These are phyloP conservation scores for Amylostereum areolatum DNA, from an alignment of 1,284 basidiomycete species.

Conservation along the genomic window DNA sequence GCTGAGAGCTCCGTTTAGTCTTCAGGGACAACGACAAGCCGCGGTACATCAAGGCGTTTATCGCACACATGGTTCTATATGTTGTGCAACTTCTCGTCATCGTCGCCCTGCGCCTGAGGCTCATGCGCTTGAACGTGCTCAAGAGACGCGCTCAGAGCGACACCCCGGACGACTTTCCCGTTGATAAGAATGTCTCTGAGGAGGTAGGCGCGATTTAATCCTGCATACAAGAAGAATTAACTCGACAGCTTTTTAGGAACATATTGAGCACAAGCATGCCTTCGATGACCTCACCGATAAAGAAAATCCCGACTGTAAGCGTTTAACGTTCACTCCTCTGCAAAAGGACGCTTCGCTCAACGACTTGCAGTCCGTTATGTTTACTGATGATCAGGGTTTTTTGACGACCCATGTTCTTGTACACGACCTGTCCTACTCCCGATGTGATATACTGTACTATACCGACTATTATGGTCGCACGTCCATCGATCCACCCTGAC, in stretches of 20 bases:
- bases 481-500: no score
- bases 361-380: no score
- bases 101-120: constrained; percentile 33
- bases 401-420: no score
- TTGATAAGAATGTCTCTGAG: constrained; percentile 18
- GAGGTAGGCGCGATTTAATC: constrained; percentile 13
- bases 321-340: no score
- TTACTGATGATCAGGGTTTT: no score
- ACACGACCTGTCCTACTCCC: no score
- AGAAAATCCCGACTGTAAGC: constrained; percentile 44
- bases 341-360: no score
- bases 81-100: constrained; percentile 39
- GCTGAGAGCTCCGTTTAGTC: constrained; percentile 19
- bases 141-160: constrained; percentile 33
- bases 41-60: constrained; percentile 42
- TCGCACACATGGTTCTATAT: constrained; percentile 44
- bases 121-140: constrained; percentile 40
- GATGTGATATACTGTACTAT: no score
- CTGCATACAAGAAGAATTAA: background rate
- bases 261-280: constrained; percentile 34
- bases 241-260: constrained; percentile 18
- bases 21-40: constrained; percentile 42
- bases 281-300: constrained; percentile 44
- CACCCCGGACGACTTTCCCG: constrained; percentile 15
- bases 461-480: no score